Conservation (phyloP, 495 filamentous ascomycete species). For the Trichocladium uniseriatum region DNA sequence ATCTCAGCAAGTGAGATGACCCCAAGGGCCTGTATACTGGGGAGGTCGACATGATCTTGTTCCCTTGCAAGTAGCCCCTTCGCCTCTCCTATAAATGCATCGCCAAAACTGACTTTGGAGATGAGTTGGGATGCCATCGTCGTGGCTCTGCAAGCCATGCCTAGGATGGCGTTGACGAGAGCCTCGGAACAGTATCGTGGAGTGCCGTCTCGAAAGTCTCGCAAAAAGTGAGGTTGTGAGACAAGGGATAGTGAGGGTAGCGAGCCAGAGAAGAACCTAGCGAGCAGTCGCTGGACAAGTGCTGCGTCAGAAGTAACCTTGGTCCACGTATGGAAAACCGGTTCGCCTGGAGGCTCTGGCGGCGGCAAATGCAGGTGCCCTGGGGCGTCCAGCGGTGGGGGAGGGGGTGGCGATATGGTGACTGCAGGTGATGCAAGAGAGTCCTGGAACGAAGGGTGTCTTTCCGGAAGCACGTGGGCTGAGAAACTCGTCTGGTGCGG, state of each 20-base stretch:
- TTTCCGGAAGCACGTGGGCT: no score
- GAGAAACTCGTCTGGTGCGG: no score
- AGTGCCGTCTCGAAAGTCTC: constrained; percentile 16
- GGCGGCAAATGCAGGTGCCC: background rate
- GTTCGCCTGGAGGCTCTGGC: background rate
- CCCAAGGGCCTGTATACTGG: constrained; percentile 20
- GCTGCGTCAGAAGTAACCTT: constrained; percentile 14
- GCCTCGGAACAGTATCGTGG: constrained; percentile 20
- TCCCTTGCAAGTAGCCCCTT: constrained; percentile 15
- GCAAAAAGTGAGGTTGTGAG: constrained; percentile 15
- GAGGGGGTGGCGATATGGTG: no score
- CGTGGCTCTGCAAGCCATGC: constrained; percentile 14
- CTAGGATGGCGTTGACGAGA: constrained; percentile 21
- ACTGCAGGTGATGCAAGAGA: no score
- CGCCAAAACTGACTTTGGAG: constrained; percentile 20
- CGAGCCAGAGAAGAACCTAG: constrained; percentile 12
- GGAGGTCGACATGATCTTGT: constrained; percentile 10
- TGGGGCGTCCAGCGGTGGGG: background rate
- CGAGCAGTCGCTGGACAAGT: constrained; percentile 17
- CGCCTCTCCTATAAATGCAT: constrained; percentile 24
- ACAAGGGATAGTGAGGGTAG: constrained; percentile 15
- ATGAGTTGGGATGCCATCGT: constrained; percentile 13
- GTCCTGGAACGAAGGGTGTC: no score
- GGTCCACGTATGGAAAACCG: constrained; percentile 16
- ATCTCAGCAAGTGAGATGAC: constrained; percentile 22